Evolutionary conservation across 495 filamentous ascomycete species (phyloP), one percentile per base, ranked within the genome.

Genomic region (Podospora pseudocomata): DNA sequence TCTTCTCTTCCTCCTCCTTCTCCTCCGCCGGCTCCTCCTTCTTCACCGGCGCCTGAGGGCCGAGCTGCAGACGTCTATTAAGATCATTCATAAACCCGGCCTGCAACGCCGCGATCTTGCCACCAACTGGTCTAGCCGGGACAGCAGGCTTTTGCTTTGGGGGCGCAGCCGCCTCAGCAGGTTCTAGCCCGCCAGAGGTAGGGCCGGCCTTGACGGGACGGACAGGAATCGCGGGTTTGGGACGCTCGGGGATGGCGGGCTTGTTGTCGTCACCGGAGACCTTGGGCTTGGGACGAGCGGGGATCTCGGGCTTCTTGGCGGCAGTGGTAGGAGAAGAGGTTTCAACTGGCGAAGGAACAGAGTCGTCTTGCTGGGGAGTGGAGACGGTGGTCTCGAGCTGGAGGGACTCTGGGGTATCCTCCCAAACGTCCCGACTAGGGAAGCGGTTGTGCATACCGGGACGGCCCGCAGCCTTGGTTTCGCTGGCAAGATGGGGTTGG

Each of bases 371-470:
- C 55, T 92, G 88, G n/a, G 86, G 86, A 15, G 75, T 78, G 60
- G 85, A 87, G 27, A 98, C 89, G 4, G 91, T 94, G 13, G 95
- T 93, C 68, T 90, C 87, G 30, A 96, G 85, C 65, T 90, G 84
- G 59, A 92, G 86, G 72, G 90, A 93, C 70, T 95, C 91, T 4
- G 95, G 94, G 0, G 87, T 87, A 75, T 99, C 95, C 80, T 99
- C 95, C 95, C 95, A 99, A 58, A 98, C 90, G 79, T 99, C 95
- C 49, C 87, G 88, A 75, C 94, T 97, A 5, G 95, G 95, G 76
- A 99, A 99, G 6, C 93, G 86, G 44, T 91, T 90, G 65, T 87
- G 85, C 72, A 87, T 73, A 6, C 53, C 13, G 2, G 75, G 77
- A 15, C 77, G 74, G 27, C 83, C 81, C 5, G 39, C 7, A 3